Conservation (phyloP, 371 early-diverging fungal genomes). For the Nematocida sp. region DNA sequence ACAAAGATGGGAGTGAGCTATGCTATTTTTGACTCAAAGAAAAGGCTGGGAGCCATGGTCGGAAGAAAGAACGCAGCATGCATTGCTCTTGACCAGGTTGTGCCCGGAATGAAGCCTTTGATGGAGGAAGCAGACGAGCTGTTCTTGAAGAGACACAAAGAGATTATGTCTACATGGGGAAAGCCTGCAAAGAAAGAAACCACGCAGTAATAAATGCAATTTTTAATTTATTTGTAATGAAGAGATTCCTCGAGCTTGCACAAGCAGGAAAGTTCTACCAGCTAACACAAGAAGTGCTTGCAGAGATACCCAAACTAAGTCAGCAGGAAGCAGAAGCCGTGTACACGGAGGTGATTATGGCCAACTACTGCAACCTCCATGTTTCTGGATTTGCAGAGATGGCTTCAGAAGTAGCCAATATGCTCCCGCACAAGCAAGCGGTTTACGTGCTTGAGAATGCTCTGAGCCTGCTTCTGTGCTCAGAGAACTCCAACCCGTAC, state of each 20-base stretch:
- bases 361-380: constrained; percentile 34
- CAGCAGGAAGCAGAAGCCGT: neutral
- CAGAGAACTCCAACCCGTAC: too few species aligned
- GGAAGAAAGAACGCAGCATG: constrained; percentile 97
- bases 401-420: neutral
- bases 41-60: constrained; percentile 88
- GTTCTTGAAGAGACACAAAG: constrained; percentile 59
- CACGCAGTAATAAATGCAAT: neutral
- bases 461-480: neutral
- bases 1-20: constrained; percentile 99
- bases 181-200: constrained; percentile 37
- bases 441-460: constrained; percentile 3
- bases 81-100: constrained; percentile 82
- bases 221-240: constrained; percentile 4
- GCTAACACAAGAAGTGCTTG: neutral
- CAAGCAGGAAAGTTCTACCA: constrained; percentile 37
- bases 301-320: neutral
- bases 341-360: constrained; percentile 8
- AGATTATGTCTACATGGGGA: constrained; percentile 61
- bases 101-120: constrained; percentile 82
- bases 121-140: constrained; percentile 51
- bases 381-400: constrained; percentile 19
- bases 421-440: neutral
- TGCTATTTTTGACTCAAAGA: constrained; percentile 92
- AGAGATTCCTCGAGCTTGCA: constrained; percentile 18